These are phyloP conservation scores for Trichoderma pleuroti DNA, from an alignment of 2,329 filamentous ascomycete species.

Conservation along the genomic window DNA sequence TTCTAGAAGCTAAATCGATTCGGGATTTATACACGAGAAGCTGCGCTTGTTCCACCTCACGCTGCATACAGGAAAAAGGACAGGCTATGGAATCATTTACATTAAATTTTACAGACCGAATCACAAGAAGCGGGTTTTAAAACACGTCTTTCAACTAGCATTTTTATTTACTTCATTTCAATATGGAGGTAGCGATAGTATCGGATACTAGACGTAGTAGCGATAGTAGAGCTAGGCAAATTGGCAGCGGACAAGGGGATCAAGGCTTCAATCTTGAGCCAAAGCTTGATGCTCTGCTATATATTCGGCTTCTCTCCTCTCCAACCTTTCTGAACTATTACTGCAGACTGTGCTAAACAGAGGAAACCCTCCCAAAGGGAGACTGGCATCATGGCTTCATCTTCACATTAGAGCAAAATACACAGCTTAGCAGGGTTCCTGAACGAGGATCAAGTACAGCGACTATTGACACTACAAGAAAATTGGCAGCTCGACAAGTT, in stretches of 20 bases:
- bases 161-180: neutral
- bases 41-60: neutral
- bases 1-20: neutral
- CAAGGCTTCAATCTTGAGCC: no score
- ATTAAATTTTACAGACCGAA: neutral
- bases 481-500: neutral
- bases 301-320: no score
- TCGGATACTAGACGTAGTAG: neutral
- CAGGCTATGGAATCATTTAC: neutral
- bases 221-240: neutral
- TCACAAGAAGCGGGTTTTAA: neutral
- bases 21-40: neutral
- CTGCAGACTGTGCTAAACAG: no score
- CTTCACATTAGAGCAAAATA: no score
- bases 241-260: no score
- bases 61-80: neutral
- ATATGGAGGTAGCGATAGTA: neutral
- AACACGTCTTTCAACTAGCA: neutral
- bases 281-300: no score
- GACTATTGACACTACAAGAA: neutral
- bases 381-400: no score
- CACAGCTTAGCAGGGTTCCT: no score
- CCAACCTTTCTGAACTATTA: no score
- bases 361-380: no score
- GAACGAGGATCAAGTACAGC: neutral